phyloP scores from a whole-genome alignment of 2,329 filamentous ascomycete species.

The Colletotrichum siamense region DNA sequence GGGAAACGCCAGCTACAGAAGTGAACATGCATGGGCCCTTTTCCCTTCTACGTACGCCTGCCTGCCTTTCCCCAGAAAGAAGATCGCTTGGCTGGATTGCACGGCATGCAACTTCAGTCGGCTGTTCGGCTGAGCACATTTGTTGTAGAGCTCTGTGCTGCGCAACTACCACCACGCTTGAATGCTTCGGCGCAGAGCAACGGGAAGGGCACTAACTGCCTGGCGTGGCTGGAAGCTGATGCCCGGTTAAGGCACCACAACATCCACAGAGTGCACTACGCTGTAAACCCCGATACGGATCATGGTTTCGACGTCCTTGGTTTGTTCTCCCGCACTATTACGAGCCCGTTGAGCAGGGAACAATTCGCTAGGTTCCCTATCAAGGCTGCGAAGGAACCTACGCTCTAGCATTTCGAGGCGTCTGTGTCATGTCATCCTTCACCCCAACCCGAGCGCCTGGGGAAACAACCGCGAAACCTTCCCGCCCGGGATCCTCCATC shows the following conservation, averaged over 20 bases:
- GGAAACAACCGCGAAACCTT: slow-evolving; percentile 11
- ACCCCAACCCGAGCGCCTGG: slow-evolving; percentile 5
- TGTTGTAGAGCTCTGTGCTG: background rate
- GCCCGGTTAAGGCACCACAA: background rate
- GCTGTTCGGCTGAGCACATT: background rate
- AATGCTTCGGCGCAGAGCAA: background rate
- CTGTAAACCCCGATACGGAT: background rate
- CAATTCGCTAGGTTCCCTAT: background rate
- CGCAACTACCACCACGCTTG: background rate
- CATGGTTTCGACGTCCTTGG: background rate
- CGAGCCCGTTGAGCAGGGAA: background rate
- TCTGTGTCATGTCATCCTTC: background rate
- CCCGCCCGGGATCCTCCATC: background rate
- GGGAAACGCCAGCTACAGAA: background rate
- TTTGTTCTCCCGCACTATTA: background rate
- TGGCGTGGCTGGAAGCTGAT: background rate
- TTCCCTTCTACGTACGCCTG: background rate
- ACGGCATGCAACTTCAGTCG: background rate
- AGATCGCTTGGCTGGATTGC: background rate
- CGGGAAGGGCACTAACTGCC: background rate
- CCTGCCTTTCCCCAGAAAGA: background rate
- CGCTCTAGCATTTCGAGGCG: background rate
- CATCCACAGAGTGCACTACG: background rate
- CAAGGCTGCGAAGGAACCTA: background rate
- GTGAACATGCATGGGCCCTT: background rate